Percentiles rank a stretch among this genome's conserved stretches.
phyloP scores from a whole-genome alignment of 768 basidiomycete genomes.

The Ramaria rubella region DNA sequence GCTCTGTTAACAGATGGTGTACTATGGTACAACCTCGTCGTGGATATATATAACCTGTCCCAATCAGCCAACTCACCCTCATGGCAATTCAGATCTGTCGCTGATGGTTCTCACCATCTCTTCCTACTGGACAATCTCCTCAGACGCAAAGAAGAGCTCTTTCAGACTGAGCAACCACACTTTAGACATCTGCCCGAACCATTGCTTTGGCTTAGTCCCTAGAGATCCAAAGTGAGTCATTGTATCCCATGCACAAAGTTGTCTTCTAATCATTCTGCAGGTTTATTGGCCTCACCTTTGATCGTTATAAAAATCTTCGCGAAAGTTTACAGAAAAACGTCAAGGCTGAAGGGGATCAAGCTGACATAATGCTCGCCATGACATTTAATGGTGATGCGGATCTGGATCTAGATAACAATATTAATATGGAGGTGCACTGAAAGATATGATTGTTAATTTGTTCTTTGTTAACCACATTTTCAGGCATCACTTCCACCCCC shows the following conservation, averaged over 20 bases:
- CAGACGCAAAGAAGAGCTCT: not conserved
- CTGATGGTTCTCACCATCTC: not conserved
- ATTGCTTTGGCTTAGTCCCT: not conserved
- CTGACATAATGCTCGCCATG: not conserved
- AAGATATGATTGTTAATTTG: not conserved
- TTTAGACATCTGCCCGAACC: not conserved
- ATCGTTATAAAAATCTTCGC: not conserved
- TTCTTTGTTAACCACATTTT: not conserved
- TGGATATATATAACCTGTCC: constrained; percentile 1
- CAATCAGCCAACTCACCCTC: not conserved
- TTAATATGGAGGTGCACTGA: not conserved
- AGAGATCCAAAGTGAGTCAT: not conserved
- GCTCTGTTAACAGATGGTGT: not conserved
- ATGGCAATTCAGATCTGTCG: not conserved
- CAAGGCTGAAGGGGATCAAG: not conserved
- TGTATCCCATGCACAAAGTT: not conserved
- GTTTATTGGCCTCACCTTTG: not conserved
- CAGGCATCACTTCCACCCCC: not conserved
- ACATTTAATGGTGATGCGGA: too few species aligned
- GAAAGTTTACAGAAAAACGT: not conserved
- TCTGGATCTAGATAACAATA: not conserved
- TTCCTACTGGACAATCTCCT: not conserved
- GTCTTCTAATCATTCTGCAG: not conserved
- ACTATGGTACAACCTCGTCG: not conserved
- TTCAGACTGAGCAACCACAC: not conserved